Base-by-base conservation (phyloP, 2,329 filamentous ascomycete genomes). In the Hypomyces rosellus region DNA sequence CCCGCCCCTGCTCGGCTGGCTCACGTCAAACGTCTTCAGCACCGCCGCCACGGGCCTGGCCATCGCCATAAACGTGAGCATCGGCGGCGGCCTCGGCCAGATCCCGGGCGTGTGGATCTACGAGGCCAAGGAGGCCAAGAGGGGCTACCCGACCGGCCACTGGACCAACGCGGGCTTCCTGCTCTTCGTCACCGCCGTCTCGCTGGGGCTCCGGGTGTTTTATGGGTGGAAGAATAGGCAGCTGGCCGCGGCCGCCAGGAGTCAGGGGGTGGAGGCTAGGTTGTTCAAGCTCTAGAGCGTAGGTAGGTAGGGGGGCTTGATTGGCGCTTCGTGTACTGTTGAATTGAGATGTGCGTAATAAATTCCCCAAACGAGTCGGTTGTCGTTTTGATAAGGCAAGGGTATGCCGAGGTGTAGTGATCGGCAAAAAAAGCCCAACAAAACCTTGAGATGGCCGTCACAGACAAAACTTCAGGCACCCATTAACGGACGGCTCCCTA, bases 21-120 rank as follows among this genome's bases (percentile, higher is more conserved):
- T 88, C 6, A 82, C 80, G 8, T 81, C 79, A 38, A 89, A 89
- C 60, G 70, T 86, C 45, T 79, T 78, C 60, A 81, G 75, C 49
- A 87, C 85, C 0, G 79, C 80, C 0, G 76, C 83, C 0, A 79
- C 80, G 0, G 85, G 85, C 0, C 72, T 89, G 11, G 85, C 84
- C 2, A 85, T 88, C 49, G 85, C 84, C 1, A 66, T 89, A 54
- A 88, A 88, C 55, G 78, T 88, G 14, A 82, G 80, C 2, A 74
- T 86, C 30, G 76, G 76, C 45, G 84, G 83, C 0, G 84, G 83
- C 0, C 74, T 84, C 0, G 85, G 85, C 0, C 85, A 88, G 64
- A 88, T 89, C 38, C 77, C 81, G 0, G 85, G 84, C 0, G 82
- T 87, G 1, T 89, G 84, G 84, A 88, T 87, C 54, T 88, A 88